Evolutionary conservation across 305 asterid species (phyloP).

Genomic region (Fraxinus floribunda): DNA sequence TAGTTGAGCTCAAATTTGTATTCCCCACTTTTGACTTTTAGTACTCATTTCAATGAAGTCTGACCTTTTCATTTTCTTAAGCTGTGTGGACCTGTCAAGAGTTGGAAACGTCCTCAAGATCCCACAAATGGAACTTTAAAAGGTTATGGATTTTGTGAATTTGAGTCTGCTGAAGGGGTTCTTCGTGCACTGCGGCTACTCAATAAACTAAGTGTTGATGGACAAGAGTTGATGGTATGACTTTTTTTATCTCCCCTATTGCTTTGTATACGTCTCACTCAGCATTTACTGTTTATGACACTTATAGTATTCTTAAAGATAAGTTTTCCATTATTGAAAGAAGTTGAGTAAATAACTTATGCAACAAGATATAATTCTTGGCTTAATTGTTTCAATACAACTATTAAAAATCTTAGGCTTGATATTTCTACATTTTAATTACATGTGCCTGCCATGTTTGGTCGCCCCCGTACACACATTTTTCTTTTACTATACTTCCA

Average conservation of each 20-base stretch:
- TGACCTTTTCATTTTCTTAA: constrained; percentile 39
- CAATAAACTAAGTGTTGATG: constrained; percentile 77
- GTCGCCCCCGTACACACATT: not conserved
- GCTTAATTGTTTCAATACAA: not conserved
- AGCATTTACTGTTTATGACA: constrained; percentile 8
- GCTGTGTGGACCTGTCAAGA: constrained; percentile 98
- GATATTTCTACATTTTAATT: constrained; percentile 11
- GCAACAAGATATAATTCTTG: constrained; percentile 11
- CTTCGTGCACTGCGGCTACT: constrained; percentile 88
- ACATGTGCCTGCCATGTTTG: not conserved
- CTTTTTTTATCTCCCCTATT: constrained; percentile 21
- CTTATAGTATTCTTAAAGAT: not conserved
- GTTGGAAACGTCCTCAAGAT: constrained; percentile 97
- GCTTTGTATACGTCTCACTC: constrained; percentile 5
- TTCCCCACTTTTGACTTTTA: constrained; percentile 10
- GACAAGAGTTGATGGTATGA: constrained; percentile 91
- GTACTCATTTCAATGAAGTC: constrained; percentile 24
- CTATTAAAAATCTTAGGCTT: constrained; percentile 4
- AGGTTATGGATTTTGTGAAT: constrained; percentile 97
- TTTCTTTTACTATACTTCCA: too few relatives aligned
- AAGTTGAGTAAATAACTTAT: constrained; percentile 1
- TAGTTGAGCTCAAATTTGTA: constrained; percentile 13
- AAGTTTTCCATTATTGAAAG: constrained; percentile 9
- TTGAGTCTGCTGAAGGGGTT: constrained; percentile 97
- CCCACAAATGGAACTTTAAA: constrained; percentile 77